Evolutionary conservation across 139 green algal species (phyloP), one percentile per base, ranked within the genome.

Genomic region (Marvania coccoides): DNA sequence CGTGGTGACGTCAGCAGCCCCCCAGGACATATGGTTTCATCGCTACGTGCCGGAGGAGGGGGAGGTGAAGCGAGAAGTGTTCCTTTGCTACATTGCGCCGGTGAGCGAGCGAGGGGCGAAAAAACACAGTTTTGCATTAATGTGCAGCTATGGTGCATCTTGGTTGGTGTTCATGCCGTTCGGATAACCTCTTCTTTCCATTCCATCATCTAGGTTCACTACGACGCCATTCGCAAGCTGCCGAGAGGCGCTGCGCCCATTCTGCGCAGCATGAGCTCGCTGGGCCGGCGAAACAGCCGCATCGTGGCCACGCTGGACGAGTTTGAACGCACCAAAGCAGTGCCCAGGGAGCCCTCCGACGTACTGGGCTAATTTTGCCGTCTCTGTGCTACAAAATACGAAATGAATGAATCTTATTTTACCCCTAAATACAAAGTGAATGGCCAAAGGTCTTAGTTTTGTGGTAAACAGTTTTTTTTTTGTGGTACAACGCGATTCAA

Each of bases 1-100:
- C 59, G 77, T 87, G 8, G 58, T 91, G 23, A 88, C 83, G 10
- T 79, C 61, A 4, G 78, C 87, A 29, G 53, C 38, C 23, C 53
- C 73, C 26, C 75, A 88, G 59, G n/a, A n/a, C n/a, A n/a, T n/a
- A n/a, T 89, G 84, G 61, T 89, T 88, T 61, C 45, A 84, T 71
- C 74, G 80, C 3, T 83, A 81, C 34, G 61, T 76, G 58, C 80
- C 80, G 19, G 38, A 72, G 31, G 28, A 59, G 15, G 13, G 40
- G 53, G 8, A 26, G 36, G 7, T 69, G 51, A 31, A 54, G 24
- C 40, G 63, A 24, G 85, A 91, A 69, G 55, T 88, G 2, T 91
- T 91, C 70, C 56, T 91, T 12, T 79, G 82, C 15, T 91, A 91
- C 73, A 82, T 87, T 23, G 71, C 76, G 7, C 71, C 65, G 5